phyloP scores from a whole-genome alignment of 805 yeast genomes.

The Saccharomyces jurei region DNA sequence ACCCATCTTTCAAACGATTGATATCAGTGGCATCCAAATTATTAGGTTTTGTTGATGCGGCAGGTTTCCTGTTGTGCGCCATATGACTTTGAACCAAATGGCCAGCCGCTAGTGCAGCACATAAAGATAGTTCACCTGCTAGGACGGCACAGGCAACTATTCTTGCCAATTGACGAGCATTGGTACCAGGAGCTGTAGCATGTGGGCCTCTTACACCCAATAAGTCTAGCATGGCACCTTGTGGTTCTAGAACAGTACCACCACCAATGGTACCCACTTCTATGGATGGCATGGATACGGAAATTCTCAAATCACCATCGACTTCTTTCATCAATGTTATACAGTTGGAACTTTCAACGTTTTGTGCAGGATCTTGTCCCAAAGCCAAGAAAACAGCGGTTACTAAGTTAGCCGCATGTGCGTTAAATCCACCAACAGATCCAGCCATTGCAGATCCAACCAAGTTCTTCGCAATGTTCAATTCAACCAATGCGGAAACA shows the following conservation, averaged over 20 bases:
- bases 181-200: constrained; percentile 85
- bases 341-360: constrained; percentile 95
- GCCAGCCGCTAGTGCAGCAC: constrained; percentile 97
- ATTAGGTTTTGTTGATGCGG: neutral
- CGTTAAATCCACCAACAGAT: constrained; percentile 94
- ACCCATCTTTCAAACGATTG: constrained; percentile 55
- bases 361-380: constrained; percentile 99
- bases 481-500: constrained; percentile 84
- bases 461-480: constrained; percentile 81
- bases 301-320: constrained; percentile 75
- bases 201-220: constrained; percentile 95
- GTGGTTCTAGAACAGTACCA: constrained; percentile 96
- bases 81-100: constrained; percentile 96
- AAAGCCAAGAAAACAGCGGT: constrained; percentile 92
- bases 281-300: constrained; percentile 97
- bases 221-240: constrained; percentile 89
- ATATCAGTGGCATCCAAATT: constrained; percentile 24
- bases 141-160: constrained; percentile 90
- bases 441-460: constrained; percentile 99
- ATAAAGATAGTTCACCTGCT: constrained; percentile 90
- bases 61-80: constrained; percentile 56
- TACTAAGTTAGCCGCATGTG: constrained; percentile 94
- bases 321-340: constrained; percentile 86
- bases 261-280: constrained; percentile 99
- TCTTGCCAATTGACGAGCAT: constrained; percentile 87